Conservation (phyloP, 2,329 filamentous ascomycete genomes). For the Colletotrichum sp. region DNA sequence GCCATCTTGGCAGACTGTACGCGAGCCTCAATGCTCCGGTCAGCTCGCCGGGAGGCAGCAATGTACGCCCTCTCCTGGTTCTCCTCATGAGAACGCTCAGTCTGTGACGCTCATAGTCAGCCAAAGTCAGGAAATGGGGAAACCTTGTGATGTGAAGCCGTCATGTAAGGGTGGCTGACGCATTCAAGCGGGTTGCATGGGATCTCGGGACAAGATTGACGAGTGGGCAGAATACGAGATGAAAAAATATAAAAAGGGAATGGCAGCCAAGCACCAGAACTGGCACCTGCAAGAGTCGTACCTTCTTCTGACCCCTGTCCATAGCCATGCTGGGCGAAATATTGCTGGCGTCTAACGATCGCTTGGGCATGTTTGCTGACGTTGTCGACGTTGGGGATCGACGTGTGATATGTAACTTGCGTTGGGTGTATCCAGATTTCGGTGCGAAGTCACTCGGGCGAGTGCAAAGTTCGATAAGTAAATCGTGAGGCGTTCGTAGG, state of each 20-base stretch:
- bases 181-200: background rate
- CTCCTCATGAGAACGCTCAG: conserved; percentile 78
- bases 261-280: background rate
- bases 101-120: conserved; percentile 45
- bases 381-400: conserved; percentile 2
- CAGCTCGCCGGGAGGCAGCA: conserved; percentile 84
- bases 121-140: background rate
- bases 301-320: conserved; percentile 33
- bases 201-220: background rate
- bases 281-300: conserved; percentile 24
- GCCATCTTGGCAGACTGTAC: conserved; percentile 87
- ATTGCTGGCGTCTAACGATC: conserved; percentile 35
- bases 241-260: background rate
- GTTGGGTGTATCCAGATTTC: background rate
- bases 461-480: background rate
- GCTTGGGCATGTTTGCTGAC: conserved; percentile 40
- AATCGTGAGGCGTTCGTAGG: background rate
- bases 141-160: background rate
- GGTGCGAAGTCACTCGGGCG: background rate
- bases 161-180: background rate
- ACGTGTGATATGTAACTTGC: background rate
- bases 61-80: conserved; percentile 92
- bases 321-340: conserved; percentile 32
- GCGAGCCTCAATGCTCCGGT: conserved; percentile 85
- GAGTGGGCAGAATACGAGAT: background rate